phyloP scores from a whole-genome alignment of 106 monocot genomes.

The Cymbidium sinense region DNA sequence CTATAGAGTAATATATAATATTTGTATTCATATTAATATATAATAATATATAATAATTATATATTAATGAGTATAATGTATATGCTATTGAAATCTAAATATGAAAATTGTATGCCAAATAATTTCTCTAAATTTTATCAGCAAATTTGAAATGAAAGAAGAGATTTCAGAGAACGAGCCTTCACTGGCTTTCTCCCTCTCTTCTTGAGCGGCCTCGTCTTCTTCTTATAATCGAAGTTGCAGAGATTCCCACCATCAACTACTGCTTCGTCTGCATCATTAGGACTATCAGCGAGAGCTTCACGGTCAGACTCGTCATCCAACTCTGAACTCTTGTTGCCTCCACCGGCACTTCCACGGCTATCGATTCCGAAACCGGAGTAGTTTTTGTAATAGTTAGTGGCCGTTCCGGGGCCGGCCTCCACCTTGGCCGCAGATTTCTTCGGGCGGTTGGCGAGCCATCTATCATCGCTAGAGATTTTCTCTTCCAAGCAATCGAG shows the following conservation, averaged over 20 bases:
- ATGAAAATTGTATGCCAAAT: too few species aligned
- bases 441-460: too few species aligned
- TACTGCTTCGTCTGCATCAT: not conserved
- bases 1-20: too few species aligned
- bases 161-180: constrained; percentile 7
- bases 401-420: not conserved
- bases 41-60: too few species aligned
- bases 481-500: not conserved
- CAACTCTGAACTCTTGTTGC: too few species aligned
- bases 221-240: not conserved
- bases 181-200: too few species aligned
- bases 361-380: not conserved
- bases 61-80: too few species aligned
- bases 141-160: not conserved
- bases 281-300: not conserved
- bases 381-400: not conserved
- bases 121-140: too few species aligned
- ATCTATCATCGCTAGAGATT: too few species aligned
- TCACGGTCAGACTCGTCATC: not conserved
- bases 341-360: not conserved
- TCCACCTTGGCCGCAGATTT: too few species aligned
- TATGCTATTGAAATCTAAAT: too few species aligned
- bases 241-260: not conserved
- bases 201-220: not conserved
- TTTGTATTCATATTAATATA: too few species aligned